These are phyloP conservation scores for Populus tomentosa DNA, from an alignment of 441 rosid genomes.

Conservation along the genomic window DNA sequence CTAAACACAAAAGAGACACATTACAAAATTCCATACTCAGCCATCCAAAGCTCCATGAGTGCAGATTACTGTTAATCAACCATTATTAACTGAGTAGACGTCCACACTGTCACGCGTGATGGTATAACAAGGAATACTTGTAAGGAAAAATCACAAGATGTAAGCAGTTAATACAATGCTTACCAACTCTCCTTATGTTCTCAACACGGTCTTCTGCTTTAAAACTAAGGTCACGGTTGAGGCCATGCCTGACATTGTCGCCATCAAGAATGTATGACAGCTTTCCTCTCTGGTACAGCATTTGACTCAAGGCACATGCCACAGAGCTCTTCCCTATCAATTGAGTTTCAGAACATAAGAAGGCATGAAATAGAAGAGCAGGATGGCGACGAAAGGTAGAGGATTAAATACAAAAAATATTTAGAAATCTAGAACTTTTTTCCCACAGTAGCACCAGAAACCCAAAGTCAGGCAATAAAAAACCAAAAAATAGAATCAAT, in stretches of 20 bases:
- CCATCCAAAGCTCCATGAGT: background rate
- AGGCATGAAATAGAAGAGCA: no score
- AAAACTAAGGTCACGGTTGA: constrained; percentile 79
- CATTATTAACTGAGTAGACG: background rate
- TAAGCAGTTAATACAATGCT: constrained; percentile 7
- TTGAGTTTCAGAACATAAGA: background rate
- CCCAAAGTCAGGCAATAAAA: background rate
- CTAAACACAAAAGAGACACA: constrained; percentile 20
- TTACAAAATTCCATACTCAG: background rate
- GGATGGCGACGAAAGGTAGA: background rate
- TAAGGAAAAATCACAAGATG: background rate
- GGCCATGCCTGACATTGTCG: constrained; percentile 82
- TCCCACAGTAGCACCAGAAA: background rate
- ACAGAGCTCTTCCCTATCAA: constrained; percentile 72
- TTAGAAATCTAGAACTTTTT: background rate
- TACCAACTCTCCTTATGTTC: constrained; percentile 87
- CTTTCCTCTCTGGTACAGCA: constrained; percentile 58
- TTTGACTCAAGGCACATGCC: constrained; percentile 72
- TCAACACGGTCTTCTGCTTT: constrained; percentile 82
- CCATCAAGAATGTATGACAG: constrained; percentile 81
- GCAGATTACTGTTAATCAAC: background rate
- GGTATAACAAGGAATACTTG: background rate
- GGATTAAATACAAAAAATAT: no score
- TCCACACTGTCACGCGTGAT: background rate
- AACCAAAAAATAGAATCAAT: background rate